Base-by-base conservation (phyloP, 2,329 filamentous ascomycete genomes). In the Penicillium sp. region DNA sequence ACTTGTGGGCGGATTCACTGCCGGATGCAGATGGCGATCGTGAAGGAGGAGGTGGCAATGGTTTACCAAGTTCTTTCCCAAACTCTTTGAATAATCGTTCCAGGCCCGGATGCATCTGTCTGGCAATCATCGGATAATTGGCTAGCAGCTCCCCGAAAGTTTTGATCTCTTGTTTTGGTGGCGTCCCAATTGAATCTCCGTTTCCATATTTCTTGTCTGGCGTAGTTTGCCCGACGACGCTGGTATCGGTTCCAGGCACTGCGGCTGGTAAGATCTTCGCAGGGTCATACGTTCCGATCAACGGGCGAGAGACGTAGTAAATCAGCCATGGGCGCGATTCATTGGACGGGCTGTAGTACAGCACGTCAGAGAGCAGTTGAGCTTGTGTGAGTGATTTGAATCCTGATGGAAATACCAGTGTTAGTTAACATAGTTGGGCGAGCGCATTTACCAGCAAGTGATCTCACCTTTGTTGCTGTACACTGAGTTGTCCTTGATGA, bases 291-390 rank as follows among this genome's bases (percentile, higher is more conserved):
- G 80, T 78, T 22, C 93, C 93, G 19, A 96, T 80, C 45, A 98
- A 74, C 2, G 93, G 93, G 45, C 82, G 84, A 24, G 91, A 93
- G 55, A 98, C 95, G 69, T 90, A 96, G 77, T 97, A 97, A 53
- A 98, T 79, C 38, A 98, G 81, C 89, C 93, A 98, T 77, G 90
- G 88, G 60, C 89, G 85, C 13, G 88, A 84, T 61, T 97, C 91
- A 61, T 87, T 80, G n/a, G 81, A 83, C 62, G 96, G 88, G 43
- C 88, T 84, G 63, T 94, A 95, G 79, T 88, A 97, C 34, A 95
- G 79, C 33, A 80, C 77, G 69, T 98, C 94, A 64, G 80, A 80
- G 50, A 96, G 75, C 31, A 97, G 75, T 64, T 93, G 89, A 29
- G 90, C 88, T 66, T 97, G 93, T 56, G 88, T 89, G 54, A 96